phyloP scores from a whole-genome alignment of 1,284 basidiomycete species.

The Malassezia arunalokei region DNA sequence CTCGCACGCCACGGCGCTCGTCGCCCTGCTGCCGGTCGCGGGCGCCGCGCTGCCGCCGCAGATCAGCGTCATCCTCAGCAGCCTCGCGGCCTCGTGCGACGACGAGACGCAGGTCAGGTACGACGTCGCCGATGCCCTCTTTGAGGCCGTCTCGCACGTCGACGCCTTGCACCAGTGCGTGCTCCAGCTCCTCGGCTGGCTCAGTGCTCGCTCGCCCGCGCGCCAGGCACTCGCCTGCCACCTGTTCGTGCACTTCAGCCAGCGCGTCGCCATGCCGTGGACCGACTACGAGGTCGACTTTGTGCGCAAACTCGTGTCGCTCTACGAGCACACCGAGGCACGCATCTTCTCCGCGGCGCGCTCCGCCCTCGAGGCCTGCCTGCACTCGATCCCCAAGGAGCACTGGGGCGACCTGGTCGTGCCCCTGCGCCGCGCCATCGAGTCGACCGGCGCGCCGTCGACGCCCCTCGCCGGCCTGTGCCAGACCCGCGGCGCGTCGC shows the following conservation, averaged over 20 bases:
- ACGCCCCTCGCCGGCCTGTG: conserved; percentile 57
- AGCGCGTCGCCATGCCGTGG: conserved; percentile 25
- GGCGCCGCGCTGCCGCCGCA: conserved; percentile 65
- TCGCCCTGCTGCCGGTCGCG: conserved; percentile 81
- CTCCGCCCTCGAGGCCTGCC: conserved; percentile 70
- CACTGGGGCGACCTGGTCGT: conserved; percentile 59
- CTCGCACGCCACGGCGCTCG: conserved; percentile 88
- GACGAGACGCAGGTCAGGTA: conserved; percentile 12
- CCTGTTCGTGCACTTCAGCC: conserved; percentile 34
- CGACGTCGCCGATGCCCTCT: conserved; percentile 24
- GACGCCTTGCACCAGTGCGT: conserved; percentile 43
- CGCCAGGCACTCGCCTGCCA: conserved; percentile 30
- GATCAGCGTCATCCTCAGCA: conserved; percentile 31
- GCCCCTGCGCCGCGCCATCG: conserved; percentile 75
- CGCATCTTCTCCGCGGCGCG: conserved; percentile 71
- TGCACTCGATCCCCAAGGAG: conserved; percentile 83
- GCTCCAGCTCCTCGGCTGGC: conserved; percentile 42
- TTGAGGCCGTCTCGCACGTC: conserved; percentile 28
- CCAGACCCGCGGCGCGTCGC: conserved; percentile 75
- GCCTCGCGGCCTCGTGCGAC: conserved; percentile 29
- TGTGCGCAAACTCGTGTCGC: conserved; percentile 78
- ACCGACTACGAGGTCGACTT: conserved; percentile 71
- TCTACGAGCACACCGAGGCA: conserved; percentile 64
- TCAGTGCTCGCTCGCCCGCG: conserved; percentile 21
- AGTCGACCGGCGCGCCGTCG: conserved; percentile 68